Evolutionary conservation across 345 rosid genomes (phyloP), one percentile per base, ranked within the genome.

Genomic region (Pistacia atlantica): DNA sequence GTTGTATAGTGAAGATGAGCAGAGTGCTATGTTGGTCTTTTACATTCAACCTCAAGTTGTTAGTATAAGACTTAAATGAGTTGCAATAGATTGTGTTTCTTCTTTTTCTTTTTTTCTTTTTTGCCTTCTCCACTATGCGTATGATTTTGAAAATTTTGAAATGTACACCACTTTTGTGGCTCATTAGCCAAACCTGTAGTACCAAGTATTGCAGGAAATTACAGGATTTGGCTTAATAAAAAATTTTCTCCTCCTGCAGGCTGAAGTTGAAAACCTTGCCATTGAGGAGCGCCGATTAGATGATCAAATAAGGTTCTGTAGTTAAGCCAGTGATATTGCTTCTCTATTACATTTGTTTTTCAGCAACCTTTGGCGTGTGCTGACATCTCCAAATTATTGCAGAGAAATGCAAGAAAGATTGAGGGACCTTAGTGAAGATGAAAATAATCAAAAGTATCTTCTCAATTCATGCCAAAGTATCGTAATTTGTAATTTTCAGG

Each of bases 341-440:
- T 35, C 60, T 75, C 25, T 37, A 28, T 74, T 56, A 42, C 46
- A 48, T 61, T 61, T 68, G 59, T 72, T 76, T 46, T 16, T 55
- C 48, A 63, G 20, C 74, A 69, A 56, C 25, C 28, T 67, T 72
- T 38, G 31, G 55, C 54, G 63, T 72, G 75, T 82, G 18, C 87
- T 82, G 84, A 88, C n/a, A 28, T 76, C 37, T 71, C 58, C 33
- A 73, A 75, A 74, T 80, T 79, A 58, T 82, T 84, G 77, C 93
- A 96, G 98, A 74, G 94, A 88, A 75, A 90, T 91, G 87, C 98
- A 93, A 87, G 97, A 92, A 80, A 86, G 91, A 75, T 75, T 93
- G 82, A 90, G 94, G 84, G 90, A 83, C 81, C 85, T 93, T 75
- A 93, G 97, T 66, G 99, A 92, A 90, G 95, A 91, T 77, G 98